phyloP scores from a whole-genome alignment of 2,329 filamentous ascomycete species.

The Aureobasidium uvarum region DNA sequence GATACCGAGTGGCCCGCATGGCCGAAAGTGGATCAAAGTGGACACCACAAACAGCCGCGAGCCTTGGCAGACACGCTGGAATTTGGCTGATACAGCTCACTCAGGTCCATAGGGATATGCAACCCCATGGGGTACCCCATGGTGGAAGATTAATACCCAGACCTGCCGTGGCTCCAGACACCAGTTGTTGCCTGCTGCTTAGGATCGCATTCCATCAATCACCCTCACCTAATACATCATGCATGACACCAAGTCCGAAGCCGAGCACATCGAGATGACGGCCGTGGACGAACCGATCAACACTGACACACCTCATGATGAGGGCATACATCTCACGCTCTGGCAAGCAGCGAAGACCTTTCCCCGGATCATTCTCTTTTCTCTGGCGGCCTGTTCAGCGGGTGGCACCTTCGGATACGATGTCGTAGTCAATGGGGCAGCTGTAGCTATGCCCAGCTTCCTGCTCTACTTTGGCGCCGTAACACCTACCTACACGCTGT shows the following conservation, averaged over 20 bases:
- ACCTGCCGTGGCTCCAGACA: too few relatives aligned
- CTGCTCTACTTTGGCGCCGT: constrained; percentile 23
- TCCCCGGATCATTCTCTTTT: not conserved
- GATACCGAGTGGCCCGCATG: too few relatives aligned
- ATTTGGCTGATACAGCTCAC: too few relatives aligned
- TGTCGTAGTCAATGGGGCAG: constrained; percentile 7
- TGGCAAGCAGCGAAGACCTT: not conserved
- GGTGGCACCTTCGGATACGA: not conserved
- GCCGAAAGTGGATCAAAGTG: too few relatives aligned
- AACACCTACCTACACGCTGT: constrained; percentile 14
- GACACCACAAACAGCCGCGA: too few relatives aligned
- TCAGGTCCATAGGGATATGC: too few relatives aligned
- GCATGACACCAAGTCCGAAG: not conserved
- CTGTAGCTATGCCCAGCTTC: constrained; percentile 16
- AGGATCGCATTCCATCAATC: too few relatives aligned
- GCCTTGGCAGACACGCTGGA: too few relatives aligned
- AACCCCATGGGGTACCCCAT: too few relatives aligned
- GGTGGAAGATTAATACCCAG: too few relatives aligned
- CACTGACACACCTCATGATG: not conserved
- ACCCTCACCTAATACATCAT: too few relatives aligned
- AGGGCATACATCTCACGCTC: not conserved
- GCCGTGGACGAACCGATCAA: not conserved
- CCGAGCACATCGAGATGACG: not conserved
- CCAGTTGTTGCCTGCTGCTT: too few relatives aligned
- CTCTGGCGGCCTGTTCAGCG: not conserved